Percentiles rank a stretch among this genome's conserved stretches.
Evolutionary conservation across 805 yeast genomes (phyloP).

Genomic region (Kodamaea neixiangensis): DNA sequence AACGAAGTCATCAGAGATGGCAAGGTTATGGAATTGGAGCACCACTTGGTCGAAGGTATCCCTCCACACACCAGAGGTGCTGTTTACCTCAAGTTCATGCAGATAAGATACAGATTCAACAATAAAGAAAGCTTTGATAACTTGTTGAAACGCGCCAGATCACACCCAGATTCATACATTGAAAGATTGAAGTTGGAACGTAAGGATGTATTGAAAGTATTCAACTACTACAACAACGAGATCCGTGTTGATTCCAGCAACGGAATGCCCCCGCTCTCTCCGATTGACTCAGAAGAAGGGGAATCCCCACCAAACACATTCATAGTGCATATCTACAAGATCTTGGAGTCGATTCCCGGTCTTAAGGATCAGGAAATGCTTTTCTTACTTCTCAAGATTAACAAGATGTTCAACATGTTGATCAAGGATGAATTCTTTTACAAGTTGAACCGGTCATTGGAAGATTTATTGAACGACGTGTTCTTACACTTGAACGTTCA

Average conservation of each 20-base stretch:
- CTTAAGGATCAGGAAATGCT: conserved; percentile 29
- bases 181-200: conserved; percentile 20
- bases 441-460: conserved; percentile 37
- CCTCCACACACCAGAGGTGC: conserved; percentile 31
- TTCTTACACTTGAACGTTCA: conserved; percentile 38
- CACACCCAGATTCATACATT: conserved; percentile 15
- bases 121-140: conserved; percentile 30
- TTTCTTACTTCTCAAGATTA: conserved; percentile 35
- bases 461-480: conserved; percentile 28
- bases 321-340: conserved; percentile 22
- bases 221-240: conserved; percentile 32
- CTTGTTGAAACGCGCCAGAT: conserved; percentile 25
- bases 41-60: conserved; percentile 28
- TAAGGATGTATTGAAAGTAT: conserved; percentile 31
- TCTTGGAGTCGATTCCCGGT: conserved; percentile 21
- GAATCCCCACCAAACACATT: conserved; percentile 22
- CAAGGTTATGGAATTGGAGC: conserved; percentile 20
- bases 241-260: conserved; percentile 18
- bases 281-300: conserved; percentile 4
- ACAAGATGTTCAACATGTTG: conserved; percentile 26
- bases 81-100: conserved; percentile 36
- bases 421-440: conserved; percentile 38
- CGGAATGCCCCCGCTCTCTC: conserved; percentile 6
- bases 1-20: conserved; percentile 13
- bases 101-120: conserved; percentile 31